These are phyloP conservation scores for Delphinella strobiligena DNA, from an alignment of 2,329 filamentous ascomycete species.

Conservation along the genomic window DNA sequence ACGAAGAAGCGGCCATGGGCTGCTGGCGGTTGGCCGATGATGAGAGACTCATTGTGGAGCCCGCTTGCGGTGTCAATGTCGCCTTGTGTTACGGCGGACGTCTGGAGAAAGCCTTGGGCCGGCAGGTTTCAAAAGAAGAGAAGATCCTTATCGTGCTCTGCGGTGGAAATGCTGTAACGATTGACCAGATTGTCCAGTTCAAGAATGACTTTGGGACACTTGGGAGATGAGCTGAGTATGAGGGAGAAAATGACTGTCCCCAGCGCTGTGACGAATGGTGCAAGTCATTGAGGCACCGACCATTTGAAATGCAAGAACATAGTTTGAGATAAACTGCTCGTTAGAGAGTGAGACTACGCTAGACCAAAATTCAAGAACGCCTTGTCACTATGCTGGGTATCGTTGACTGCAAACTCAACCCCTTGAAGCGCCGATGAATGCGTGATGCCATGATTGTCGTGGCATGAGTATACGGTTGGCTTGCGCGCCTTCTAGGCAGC, in stretches of 20 bases:
- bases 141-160: constrained; percentile 80
- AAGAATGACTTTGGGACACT: constrained; percentile 26
- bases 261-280: constrained; percentile 5
- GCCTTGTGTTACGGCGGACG: constrained; percentile 54
- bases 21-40: constrained; percentile 71
- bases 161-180: constrained; percentile 47
- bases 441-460: no score
- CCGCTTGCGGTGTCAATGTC: constrained; percentile 72
- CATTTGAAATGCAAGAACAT: neutral
- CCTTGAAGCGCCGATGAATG: no score
- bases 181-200: constrained; percentile 39
- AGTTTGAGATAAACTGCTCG: neutral
- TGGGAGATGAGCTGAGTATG: constrained; percentile 10
- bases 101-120: constrained; percentile 47
- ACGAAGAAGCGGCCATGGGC: constrained; percentile 69
- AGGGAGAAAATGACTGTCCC: constrained; percentile 9
- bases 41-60: constrained; percentile 68
- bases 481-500: no score
- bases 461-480: no score
- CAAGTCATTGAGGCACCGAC: neutral
- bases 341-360: neutral
- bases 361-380: neutral
- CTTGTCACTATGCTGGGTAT: constrained; percentile 4
- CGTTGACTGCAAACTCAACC: constrained; percentile 1
- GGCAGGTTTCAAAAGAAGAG: constrained; percentile 50